Percentiles rank a stretch among this genome's conserved stretches.
These are phyloP conservation scores for Blepharisma japonicum DNA, from an alignment of 73 alveolate species.

Conservation along the genomic window DNA sequence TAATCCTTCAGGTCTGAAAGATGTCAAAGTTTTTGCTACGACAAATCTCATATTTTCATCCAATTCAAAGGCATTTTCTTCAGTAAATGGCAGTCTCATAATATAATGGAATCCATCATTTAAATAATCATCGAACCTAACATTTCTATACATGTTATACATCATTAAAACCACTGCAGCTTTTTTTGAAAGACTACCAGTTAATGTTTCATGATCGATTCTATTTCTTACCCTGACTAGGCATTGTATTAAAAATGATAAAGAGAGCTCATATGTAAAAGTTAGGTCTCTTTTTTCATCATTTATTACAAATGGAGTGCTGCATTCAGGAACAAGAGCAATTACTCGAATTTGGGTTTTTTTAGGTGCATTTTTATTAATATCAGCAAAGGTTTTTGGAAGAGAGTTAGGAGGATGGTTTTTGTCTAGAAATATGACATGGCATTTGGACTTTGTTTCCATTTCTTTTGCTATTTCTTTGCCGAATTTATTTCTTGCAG, in stretches of 20 bases:
- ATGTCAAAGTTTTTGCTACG: neutral
- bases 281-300: neutral
- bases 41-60: neutral
- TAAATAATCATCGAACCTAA: neutral
- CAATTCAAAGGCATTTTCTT: neutral
- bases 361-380: neutral
- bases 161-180: slow-evolving; percentile 3
- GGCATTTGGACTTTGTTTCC: neutral
- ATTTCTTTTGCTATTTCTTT: neutral
- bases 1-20: neutral
- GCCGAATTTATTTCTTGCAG: neutral
- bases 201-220: neutral
- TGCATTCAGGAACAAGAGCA: neutral
- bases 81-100: neutral
- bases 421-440: neutral
- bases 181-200: neutral
- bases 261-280: neutral
- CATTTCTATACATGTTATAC: neutral
- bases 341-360: neutral
- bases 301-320: slow-evolving; percentile 1
- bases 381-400: neutral
- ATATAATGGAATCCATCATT: neutral
- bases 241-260: neutral
- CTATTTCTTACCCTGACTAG: neutral
- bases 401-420: neutral